Evolutionary conservation across 176 grass and related monocot genomes (phyloP), one percentile per base, ranked within the genome.

Genomic region (Hsuehochloa calcarea): DNA sequence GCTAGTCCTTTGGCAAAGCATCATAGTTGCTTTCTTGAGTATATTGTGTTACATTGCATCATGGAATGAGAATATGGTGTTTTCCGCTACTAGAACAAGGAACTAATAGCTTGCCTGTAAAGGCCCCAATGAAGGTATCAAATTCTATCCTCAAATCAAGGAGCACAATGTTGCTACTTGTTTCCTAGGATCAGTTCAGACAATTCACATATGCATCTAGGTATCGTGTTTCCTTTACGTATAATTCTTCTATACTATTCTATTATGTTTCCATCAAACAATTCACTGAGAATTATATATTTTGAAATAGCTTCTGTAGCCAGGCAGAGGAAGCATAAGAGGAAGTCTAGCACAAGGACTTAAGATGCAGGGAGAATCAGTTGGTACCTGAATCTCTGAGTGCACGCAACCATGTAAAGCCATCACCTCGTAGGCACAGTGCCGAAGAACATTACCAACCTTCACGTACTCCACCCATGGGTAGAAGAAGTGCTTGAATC

Each of bases 371-470:
- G 45, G 34, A 79, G 16, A 64, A 87, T 54, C 17, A 35, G 12
- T 63, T 35, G n/a, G 6, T 83, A 96, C 94, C 91, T 96, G 94
- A 80, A 96, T 96, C 77, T 96, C 91, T 62, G 94, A 96, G 76
- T 93, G 90, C 43, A 96, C 80, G 11, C 88, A 91, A 22, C 90
- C 93, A 85, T 96, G 91, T 81, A 96, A 74, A 71, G 94, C 94
- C 87, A 96, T 91, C 64, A 91, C 89, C 79, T 97, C 94, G 10
- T 97, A 97, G 74, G 91, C 81, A 80, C 94, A 96, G 46, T 96
- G 87, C 3, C 87, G 65, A 52, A 96, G 84, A 63, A 89, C 91
- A 52, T 87, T 88, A 51, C 87, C 86, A 22, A 93, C 91, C 17
- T 87, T 93, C 31, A 89, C 94, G 51, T 96, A 93, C 72, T 96